Conservation (phyloP, 1,284 basidiomycete species). For the Melanopsichium pennsylvanicum region DNA sequence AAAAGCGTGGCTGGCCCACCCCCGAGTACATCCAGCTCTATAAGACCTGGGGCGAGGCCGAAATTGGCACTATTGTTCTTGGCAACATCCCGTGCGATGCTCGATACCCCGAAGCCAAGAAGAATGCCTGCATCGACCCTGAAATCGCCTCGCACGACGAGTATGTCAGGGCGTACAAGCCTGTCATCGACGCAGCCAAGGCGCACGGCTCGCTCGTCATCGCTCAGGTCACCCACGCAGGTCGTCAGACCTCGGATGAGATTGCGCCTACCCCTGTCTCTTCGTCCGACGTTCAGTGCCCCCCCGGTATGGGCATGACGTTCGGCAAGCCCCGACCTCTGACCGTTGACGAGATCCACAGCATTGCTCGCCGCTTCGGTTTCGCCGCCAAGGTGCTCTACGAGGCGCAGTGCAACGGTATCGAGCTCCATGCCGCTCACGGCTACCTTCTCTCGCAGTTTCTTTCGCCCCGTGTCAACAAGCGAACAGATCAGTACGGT, state of each 20-base stretch:
- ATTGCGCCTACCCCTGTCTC: conserved; percentile 49
- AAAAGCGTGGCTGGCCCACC: conserved; percentile 56
- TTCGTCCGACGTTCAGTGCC: conserved; percentile 55
- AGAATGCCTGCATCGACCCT: conserved; percentile 49
- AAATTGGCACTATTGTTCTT: conserved; percentile 55
- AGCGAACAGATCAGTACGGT: conserved; percentile 73
- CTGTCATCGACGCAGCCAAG: conserved; percentile 66
- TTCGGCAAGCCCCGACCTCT: conserved; percentile 68
- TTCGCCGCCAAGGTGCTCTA: conserved; percentile 75
- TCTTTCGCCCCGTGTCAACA: conserved; percentile 79
- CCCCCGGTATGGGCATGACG: conserved; percentile 55
- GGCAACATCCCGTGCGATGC: conserved; percentile 54
- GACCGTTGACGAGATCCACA: conserved; percentile 73
- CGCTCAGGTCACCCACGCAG: conserved; percentile 68
- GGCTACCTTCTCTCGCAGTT: conserved; percentile 86
- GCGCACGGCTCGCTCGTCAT: conserved; percentile 67
- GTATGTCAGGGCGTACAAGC: conserved; percentile 48
- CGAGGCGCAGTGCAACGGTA: conserved; percentile 82
- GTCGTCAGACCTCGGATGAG: conserved; percentile 63
- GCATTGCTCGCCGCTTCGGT: conserved; percentile 75
- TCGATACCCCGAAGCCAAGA: conserved; percentile 47
- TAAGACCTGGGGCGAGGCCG: conserved; percentile 59
- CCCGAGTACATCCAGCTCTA: conserved; percentile 55
- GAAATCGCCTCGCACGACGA: conserved; percentile 47
- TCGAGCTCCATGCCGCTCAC: conserved; percentile 87